Evolutionary conservation across 495 filamentous ascomycete genomes (phyloP).

Genomic region (Tuber indicum): DNA sequence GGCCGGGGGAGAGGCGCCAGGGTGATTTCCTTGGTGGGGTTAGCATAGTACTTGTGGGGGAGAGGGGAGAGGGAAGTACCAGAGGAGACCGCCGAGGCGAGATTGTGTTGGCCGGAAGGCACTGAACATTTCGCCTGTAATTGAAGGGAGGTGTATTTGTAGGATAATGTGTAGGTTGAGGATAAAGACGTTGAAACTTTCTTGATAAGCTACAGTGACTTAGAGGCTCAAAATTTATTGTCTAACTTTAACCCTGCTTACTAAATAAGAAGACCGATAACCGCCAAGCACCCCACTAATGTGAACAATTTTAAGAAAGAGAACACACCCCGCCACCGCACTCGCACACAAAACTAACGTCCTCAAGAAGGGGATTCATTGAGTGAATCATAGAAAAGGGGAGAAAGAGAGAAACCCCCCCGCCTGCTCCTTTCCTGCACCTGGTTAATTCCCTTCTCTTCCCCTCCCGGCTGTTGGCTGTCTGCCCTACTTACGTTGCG

Average conservation of each 20-base stretch:
- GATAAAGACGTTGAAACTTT: slow-evolving; percentile 20
- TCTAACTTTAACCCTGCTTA: not conserved
- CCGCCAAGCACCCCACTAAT: not conserved
- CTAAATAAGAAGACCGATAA: not conserved
- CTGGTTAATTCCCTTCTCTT: not conserved
- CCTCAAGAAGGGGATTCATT: not conserved
- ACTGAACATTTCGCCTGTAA: slow-evolving; percentile 56
- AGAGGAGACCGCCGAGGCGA: slow-evolving; percentile 74
- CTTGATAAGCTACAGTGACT: not conserved
- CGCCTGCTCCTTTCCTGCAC: not conserved
- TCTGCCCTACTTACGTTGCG: not conserved
- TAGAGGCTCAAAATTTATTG: slow-evolving; percentile 16
- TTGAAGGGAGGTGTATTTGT: slow-evolving; percentile 15
- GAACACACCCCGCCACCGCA: not conserved
- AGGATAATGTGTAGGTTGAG: not conserved
- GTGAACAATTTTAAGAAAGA: not conserved
- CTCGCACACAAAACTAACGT: not conserved
- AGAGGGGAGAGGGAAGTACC: slow-evolving; percentile 49
- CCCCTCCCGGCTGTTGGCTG: not conserved
- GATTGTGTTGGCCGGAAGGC: slow-evolving; percentile 71
- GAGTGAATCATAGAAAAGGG: not conserved
- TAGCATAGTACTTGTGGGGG: slow-evolving; percentile 14
- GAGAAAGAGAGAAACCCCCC: not conserved
- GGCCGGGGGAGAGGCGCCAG: slow-evolving; percentile 83
- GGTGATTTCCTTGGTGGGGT: slow-evolving; percentile 76